Evolutionary conservation across 306 rosid species (phyloP).

Genomic region (Lathyrus oleraceus): DNA sequence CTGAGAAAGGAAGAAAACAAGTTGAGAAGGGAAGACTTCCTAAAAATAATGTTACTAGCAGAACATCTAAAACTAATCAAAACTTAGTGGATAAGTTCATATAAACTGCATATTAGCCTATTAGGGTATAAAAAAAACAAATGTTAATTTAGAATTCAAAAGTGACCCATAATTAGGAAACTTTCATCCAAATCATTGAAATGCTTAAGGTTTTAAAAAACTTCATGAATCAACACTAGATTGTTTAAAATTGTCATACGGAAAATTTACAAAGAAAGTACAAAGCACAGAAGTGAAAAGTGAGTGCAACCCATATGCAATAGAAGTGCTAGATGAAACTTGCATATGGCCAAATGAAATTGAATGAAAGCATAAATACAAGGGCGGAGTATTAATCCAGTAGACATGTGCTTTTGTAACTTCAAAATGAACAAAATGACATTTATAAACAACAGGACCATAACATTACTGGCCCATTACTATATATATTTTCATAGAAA

Average conservation of each 20-base stretch:
- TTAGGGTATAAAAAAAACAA: neutral
- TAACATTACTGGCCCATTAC: slow-evolving; percentile 6
- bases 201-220: slow-evolving; percentile 3
- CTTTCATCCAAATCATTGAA: slow-evolving; percentile 9
- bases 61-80: slow-evolving; percentile 12
- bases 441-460: slow-evolving; percentile 14
- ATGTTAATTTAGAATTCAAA: slow-evolving; percentile 18
- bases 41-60: slow-evolving; percentile 23
- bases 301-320: slow-evolving; percentile 10
- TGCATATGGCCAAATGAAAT: slow-evolving; percentile 5
- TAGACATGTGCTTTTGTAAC: slow-evolving; percentile 10
- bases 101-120: slow-evolving; percentile 6
- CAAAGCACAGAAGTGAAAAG: slow-evolving; percentile 20
- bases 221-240: slow-evolving; percentile 15
- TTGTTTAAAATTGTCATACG: neutral
- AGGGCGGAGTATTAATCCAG: neutral
- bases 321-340: slow-evolving; percentile 14
- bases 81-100: slow-evolving; percentile 19
- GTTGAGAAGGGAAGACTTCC: neutral
- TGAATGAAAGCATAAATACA: slow-evolving; percentile 14
- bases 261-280: slow-evolving; percentile 9
- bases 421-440: neutral
- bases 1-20: slow-evolving; percentile 9
- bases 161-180: slow-evolving; percentile 12
- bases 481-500: slow-evolving; percentile 27